phyloP scores from a whole-genome alignment of 805 yeast species.

The Yamadazyma akitaensis region DNA sequence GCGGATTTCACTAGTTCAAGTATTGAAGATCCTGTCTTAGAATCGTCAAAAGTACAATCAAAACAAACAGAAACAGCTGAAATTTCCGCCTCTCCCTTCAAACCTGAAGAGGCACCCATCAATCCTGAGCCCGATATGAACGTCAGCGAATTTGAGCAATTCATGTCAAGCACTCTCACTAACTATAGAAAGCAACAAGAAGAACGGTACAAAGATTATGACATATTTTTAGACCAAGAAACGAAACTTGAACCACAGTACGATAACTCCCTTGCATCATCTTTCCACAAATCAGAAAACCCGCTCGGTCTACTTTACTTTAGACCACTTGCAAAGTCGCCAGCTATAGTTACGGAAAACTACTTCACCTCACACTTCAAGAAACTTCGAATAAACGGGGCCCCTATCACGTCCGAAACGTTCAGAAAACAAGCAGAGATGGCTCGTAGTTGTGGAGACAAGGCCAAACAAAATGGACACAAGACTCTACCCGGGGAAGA shows the following conservation, averaged over 20 bases:
- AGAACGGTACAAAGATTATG: slow-evolving; percentile 12
- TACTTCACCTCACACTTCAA: slow-evolving; percentile 38
- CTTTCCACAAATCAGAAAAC: slow-evolving; percentile 15
- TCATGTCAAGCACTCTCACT: slow-evolving; percentile 30
- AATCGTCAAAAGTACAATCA: too few relatives aligned
- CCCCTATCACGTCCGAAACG: slow-evolving; percentile 28
- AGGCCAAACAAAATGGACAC: not conserved
- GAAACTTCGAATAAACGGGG: slow-evolving; percentile 40
- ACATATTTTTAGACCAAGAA: slow-evolving; percentile 11
- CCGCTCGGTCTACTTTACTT: slow-evolving; percentile 16
- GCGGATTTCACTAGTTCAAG: too few relatives aligned
- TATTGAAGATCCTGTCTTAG: too few relatives aligned
- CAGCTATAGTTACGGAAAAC: slow-evolving; percentile 36
- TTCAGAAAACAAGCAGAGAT: slow-evolving; percentile 2
- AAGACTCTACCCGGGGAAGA: not conserved
- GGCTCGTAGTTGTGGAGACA: slow-evolving; percentile 7
- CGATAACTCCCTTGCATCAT: slow-evolving; percentile 12
- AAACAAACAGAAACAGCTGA: too few relatives aligned
- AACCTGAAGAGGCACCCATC: not conserved
- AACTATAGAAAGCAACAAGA: slow-evolving; percentile 30
- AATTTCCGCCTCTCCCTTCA: not conserved
- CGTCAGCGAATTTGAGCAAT: slow-evolving; percentile 25
- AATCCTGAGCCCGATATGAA: not conserved
- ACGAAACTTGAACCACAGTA: slow-evolving; percentile 9
- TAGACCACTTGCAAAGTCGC: slow-evolving; percentile 22